phyloP scores from a whole-genome alignment of 495 filamentous ascomycete species.

The Aspergillus conjunctus region DNA sequence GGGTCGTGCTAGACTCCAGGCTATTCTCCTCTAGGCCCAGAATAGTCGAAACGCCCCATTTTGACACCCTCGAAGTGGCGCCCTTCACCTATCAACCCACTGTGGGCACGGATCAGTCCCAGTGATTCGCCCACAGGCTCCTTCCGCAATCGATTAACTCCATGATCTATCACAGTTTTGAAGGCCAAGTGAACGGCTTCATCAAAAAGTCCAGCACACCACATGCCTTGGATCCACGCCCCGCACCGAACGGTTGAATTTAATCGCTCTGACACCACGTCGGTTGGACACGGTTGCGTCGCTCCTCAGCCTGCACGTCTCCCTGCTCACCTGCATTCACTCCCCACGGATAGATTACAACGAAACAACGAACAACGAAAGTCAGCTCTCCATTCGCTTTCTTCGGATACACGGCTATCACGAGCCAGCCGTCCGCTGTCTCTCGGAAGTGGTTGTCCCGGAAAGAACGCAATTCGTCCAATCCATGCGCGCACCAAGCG shows the following conservation, averaged over 20 bases:
- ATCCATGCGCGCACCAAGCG: neutral
- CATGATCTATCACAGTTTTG: too few species aligned
- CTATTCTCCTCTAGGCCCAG: too few species aligned
- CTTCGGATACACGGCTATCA: neutral
- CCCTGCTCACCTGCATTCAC: neutral
- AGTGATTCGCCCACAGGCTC: too few species aligned
- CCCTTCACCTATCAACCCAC: too few species aligned
- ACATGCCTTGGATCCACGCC: neutral
- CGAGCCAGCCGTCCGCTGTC: neutral
- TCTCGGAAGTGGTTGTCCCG: neutral
- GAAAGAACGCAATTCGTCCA: neutral
- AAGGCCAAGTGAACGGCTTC: too few species aligned
- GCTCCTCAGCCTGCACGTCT: neutral
- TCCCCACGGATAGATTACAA: neutral
- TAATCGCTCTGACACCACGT: neutral
- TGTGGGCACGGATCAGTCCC: too few species aligned
- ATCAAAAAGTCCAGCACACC: too few species aligned
- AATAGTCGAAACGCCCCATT: too few species aligned
- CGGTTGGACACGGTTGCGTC: neutral
- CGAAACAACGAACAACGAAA: neutral
- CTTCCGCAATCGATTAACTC: too few species aligned
- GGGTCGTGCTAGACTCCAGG: too few species aligned
- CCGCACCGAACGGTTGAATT: neutral
- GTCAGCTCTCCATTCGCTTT: neutral
- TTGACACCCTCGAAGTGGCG: too few species aligned